Evolutionary conservation across 345 rosid species (phyloP).

Genomic region (Boechera retrofracta): DNA sequence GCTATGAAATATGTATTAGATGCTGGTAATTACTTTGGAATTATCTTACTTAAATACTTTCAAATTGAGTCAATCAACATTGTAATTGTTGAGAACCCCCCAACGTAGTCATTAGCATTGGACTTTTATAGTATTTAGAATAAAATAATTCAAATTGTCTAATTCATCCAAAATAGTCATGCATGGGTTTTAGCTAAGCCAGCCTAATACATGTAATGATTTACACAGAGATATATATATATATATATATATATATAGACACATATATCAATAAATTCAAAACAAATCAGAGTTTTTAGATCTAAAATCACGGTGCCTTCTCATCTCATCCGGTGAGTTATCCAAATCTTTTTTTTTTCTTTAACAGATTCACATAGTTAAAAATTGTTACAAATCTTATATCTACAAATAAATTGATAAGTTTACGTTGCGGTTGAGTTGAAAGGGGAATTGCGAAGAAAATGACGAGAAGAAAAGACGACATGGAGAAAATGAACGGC

Average conservation of each 20-base stretch:
- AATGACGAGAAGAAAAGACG: constrained; percentile 36
- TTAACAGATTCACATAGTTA: not conserved
- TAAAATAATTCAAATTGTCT: constrained; percentile 27
- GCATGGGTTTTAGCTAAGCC: constrained; percentile 34
- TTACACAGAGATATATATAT: not conserved
- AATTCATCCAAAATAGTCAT: constrained; percentile 26
- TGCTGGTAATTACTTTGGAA: not conserved
- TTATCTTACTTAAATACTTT: not conserved
- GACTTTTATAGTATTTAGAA: not conserved
- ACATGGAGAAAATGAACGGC: constrained; percentile 15
- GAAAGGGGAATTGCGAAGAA: constrained; percentile 12
- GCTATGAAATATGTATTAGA: not conserved
- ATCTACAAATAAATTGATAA: constrained; percentile 4
- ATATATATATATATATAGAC: constrained; percentile 25
- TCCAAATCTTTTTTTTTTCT: not conserved
- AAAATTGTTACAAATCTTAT: not conserved
- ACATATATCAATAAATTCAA: constrained; percentile 7
- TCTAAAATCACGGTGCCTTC: constrained; percentile 28
- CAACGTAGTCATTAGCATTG: not conserved
- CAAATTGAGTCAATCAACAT: constrained; percentile 14
- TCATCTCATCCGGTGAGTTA: constrained; percentile 33
- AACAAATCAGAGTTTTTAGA: constrained; percentile 19
- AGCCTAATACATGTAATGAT: constrained; percentile 11
- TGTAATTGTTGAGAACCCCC: not conserved
- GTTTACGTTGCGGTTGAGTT: not conserved